A percentile compares a stretch with the other conserved stretches of the same genome.
phyloP scores from a whole-genome alignment of 441 rosid species.

The Euphorbia schlechtendalii region DNA sequence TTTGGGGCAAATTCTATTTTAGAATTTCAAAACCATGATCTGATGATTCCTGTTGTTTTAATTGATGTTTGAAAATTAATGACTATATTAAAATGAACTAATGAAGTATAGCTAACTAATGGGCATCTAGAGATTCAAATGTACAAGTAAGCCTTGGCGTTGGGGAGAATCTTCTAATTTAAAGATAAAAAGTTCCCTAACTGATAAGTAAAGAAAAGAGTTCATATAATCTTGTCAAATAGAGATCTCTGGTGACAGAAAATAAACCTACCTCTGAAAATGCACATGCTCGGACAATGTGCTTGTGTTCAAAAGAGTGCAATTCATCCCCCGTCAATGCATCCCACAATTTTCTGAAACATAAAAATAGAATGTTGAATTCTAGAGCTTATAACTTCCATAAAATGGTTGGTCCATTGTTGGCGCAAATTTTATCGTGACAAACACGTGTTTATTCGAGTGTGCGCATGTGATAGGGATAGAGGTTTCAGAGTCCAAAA shows the following conservation, averaged over 20 bases:
- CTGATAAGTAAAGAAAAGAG: not conserved
- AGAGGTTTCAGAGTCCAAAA: not conserved
- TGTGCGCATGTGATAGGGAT: not conserved
- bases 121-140: not conserved
- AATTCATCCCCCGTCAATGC: constrained; percentile 86
- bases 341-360: constrained; percentile 90
- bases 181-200: not conserved
- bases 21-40: no score
- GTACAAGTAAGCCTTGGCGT: not conserved
- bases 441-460: not conserved
- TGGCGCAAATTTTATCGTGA: not conserved
- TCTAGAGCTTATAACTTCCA: not conserved
- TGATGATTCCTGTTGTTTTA: no score
- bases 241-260: not conserved
- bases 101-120: not conserved
- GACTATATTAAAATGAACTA: no score
- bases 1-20: no score
- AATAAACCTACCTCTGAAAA: constrained; percentile 66
- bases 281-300: constrained; percentile 89
- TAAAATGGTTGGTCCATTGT: not conserved
- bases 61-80: not conserved
- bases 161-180: not conserved
- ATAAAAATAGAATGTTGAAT: not conserved
- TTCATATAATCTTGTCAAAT: not conserved
- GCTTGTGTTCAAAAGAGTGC: constrained; percentile 96